phyloP scores from a whole-genome alignment of 2,329 filamentous ascomycete genomes.

The Balansia obtecta region DNA sequence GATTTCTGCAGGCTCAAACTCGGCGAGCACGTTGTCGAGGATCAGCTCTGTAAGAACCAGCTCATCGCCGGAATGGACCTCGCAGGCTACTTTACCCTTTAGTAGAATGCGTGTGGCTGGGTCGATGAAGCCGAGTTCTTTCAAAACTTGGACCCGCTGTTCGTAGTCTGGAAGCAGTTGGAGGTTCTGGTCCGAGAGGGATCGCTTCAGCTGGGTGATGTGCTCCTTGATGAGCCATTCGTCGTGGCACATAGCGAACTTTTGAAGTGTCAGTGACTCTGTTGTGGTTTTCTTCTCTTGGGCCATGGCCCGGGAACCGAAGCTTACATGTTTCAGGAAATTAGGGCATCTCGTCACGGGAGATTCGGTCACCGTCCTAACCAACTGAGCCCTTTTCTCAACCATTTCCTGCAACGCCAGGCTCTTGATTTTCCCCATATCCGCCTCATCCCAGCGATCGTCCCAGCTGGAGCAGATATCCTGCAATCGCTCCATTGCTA shows the following conservation, averaged over 20 bases:
- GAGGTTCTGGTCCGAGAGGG: conserved; percentile 92
- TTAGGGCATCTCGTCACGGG: conserved; percentile 58
- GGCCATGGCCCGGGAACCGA: neutral
- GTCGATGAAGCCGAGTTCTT: conserved; percentile 87
- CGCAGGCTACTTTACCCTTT: conserved; percentile 96
- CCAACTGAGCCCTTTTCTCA: conserved; percentile 54
- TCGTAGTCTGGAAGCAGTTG: conserved; percentile 94
- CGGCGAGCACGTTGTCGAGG: conserved; percentile 88
- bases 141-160: conserved; percentile 82
- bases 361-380: conserved; percentile 48
- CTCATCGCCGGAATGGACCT: conserved; percentile 95
- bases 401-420: conserved; percentile 70
- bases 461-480: conserved; percentile 65
- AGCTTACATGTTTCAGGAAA: conserved; percentile 77
- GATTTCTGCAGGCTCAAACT: conserved; percentile 93
- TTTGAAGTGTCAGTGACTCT: conserved; percentile 15
- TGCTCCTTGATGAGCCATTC: conserved; percentile 95
- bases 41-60: conserved; percentile 92
- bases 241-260: conserved; percentile 94
- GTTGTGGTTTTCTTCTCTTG: neutral
- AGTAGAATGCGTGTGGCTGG: conserved; percentile 76
- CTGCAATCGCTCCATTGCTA: conserved; percentile 56
- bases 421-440: conserved; percentile 72
- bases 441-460: conserved; percentile 70
- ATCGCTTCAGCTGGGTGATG: conserved; percentile 72